Evolutionary conservation across 441 rosid species (phyloP), one percentile per base, ranked within the genome.

Genomic region (Croton setiger): DNA sequence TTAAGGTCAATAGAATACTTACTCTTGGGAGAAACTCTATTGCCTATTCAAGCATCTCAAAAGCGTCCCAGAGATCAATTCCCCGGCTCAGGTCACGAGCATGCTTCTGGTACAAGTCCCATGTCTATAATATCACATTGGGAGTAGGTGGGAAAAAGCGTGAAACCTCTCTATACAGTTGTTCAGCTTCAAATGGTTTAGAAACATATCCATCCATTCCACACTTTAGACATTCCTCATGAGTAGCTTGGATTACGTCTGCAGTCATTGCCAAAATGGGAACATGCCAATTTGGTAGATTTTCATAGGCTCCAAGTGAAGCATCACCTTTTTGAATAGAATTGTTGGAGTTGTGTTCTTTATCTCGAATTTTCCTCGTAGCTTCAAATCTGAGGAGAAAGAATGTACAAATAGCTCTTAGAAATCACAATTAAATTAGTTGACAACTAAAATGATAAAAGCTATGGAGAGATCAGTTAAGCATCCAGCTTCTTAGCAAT

Each of bases 261-360:
- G 98, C 98, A 1, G 98, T 93, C 98, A 93, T 93, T 70, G 98
- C 97, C 78, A 93, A 76, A 71, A 93, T 81, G 2, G 94, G 97
- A 2, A 90, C 70, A 53, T 79, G 90, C 89, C 85, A 81, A 43
- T 83, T 83, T 31, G 76, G 65, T 69, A 73, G 62, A 53, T 75
- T 78, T 52, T 73, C 74, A 12, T 36, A 72, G 53, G 73, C 76
- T 73, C 76, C 87, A 66, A 36, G 35, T 11, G 74, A 49, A 49
- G 68, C 63, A 49, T 83, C 79, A 72, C 83, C 76, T 0, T 41
- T 80, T 56, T 70, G 85, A 73, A 77, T 71, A 14, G 31, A 61
- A 47, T 62, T 73, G 62, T 76, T 84, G 70, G 76, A 62, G 33
- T 78, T 73, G 54, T 48, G 72, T 66, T 93, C 98, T 75, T 73